Percentiles rank a stretch among this genome's conserved stretches.
These are phyloP conservation scores for Pleurotus ostreatus DNA, from an alignment of 768 basidiomycete genomes.

Conservation along the genomic window DNA sequence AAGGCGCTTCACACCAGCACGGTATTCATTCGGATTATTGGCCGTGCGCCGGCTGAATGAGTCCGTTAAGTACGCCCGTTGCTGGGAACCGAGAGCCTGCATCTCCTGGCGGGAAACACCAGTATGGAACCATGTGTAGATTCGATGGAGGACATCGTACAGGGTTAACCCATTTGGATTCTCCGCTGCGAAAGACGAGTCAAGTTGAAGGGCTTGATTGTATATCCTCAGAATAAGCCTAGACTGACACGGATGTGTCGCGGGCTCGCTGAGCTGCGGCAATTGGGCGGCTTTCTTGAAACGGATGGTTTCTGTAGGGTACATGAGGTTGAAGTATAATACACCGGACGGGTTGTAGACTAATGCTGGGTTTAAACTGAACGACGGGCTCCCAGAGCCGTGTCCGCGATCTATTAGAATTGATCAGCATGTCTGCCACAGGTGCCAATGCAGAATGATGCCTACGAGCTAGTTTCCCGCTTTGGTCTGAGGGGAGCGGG, in stretches of 20 bases:
- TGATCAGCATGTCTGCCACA: not conserved
- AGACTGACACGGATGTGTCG: conserved; percentile 7
- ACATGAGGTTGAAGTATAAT: conserved; percentile 13
- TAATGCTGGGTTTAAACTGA: conserved; percentile 12
- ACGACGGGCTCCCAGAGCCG: not conserved
- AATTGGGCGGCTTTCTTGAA: conserved; percentile 9
- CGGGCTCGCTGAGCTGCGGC: conserved; percentile 11
- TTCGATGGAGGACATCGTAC: conserved; percentile 11
- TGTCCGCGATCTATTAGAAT: not conserved
- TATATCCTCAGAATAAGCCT: conserved; percentile 7
- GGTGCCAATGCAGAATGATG: not conserved
- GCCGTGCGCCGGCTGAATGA: conserved; percentile 12
- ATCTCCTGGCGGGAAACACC: conserved; percentile 13
- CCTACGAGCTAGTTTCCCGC: not conserved
- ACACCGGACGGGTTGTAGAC: conserved; percentile 15
- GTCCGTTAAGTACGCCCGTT: conserved; percentile 4
- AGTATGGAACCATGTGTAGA: conserved; percentile 12
- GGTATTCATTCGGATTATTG: conserved; percentile 6
- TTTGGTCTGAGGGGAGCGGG: conserved; percentile 1
- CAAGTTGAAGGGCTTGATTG: conserved; percentile 3
- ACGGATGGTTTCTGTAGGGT: conserved; percentile 11
- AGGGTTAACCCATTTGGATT: conserved; percentile 16
- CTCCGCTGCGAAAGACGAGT: conserved; percentile 3
- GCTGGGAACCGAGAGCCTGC: conserved; percentile 4
- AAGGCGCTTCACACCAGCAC: conserved; percentile 13